Evolutionary conservation across 116 monocot genomes (phyloP).

Genomic region (Posidonia oceanica): DNA sequence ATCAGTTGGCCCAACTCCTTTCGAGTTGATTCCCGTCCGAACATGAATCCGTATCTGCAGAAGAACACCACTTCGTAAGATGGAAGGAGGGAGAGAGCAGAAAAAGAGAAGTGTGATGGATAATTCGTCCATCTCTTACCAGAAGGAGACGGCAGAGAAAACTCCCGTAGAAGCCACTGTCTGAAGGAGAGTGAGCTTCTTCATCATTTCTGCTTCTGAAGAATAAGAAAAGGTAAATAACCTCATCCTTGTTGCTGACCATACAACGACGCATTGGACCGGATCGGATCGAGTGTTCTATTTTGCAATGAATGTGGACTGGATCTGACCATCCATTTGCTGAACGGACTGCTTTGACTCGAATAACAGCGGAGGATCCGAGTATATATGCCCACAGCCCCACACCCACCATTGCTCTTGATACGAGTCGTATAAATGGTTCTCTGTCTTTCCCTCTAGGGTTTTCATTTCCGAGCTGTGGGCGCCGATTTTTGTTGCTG

Average conservation of each 20-base stretch:
- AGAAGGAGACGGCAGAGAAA: slow-evolving; percentile 92
- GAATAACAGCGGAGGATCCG: no score
- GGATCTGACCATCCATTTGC: no score
- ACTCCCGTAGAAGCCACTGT: slow-evolving; percentile 67
- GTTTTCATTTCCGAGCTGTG: background rate
- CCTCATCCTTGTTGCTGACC: no score
- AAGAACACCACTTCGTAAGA: background rate
- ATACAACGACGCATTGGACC: no score
- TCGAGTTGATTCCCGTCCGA: slow-evolving; percentile 90
- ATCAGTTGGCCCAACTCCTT: slow-evolving; percentile 71
- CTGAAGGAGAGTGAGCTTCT: slow-evolving; percentile 62
- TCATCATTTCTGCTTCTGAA: slow-evolving; percentile 27
- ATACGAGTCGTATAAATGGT: no score
- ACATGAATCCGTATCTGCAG: slow-evolving; percentile 94
- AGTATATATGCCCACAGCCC: no score
- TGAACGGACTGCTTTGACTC: no score
- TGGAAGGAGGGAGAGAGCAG: background rate
- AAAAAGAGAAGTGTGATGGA: background rate
- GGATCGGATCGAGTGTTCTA: no score
- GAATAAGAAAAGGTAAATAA: no score
- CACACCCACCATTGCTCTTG: no score
- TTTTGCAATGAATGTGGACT: no score
- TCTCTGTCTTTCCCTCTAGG: background rate
- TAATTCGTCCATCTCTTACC: slow-evolving; percentile 18
- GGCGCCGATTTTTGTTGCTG: background rate